Base-by-base conservation (phyloP, 805 yeast genomes). In the Candida chauliodis region DNA sequence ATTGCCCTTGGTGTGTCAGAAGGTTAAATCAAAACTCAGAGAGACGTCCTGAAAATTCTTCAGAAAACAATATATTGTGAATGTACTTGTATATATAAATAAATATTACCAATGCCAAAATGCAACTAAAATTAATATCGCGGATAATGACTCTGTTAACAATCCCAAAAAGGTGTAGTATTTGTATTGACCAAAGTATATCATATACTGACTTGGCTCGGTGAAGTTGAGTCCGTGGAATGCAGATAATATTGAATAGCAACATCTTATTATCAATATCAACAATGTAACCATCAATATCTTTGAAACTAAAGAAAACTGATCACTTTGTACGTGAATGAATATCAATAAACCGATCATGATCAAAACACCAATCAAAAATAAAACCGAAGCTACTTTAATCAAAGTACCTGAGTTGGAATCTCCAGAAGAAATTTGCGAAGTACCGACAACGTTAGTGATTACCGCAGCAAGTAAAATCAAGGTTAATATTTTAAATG, bases 81-180 rank as follows among this genome's bases (percentile, higher is more conserved):
- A n/a, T n/a, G n/a, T n/a, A n/a, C n/a, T n/a, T n/a, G n/a, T n/a
- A n/a, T n/a, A n/a, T n/a, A n/a, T n/a, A n/a, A n/a, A n/a, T n/a
- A n/a, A n/a, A n/a, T n/a, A n/a, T 16, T 16, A 36, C 38, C 33
- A 37, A 27, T 10, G 17, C 30, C 31, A 30, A 30, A 34, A 34
- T 16, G 32, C 38, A 9, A 29, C 9, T 23, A 31, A 27, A 21
- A 35, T 30, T n/a, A 40, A 19, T 8, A 25, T 17, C 4, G 33
- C 17, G 6, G 37, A 33, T 6, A 40, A 17, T 1, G 24, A 14
- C 22, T 40, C 43, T 22, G 31, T 16, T n/a, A 40, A 20, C 11
- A 61, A 48, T n/a, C 46, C 44, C 36, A 43, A 18, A 30, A 47
- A 46, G 8, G 43, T 34, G 35, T 47, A 45, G 29, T 45, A 47